Percentiles rank a stretch among this genome's conserved stretches.
These are phyloP conservation scores for Stylonectria norvegica DNA, from an alignment of 2,329 filamentous ascomycete genomes.

Conservation along the genomic window DNA sequence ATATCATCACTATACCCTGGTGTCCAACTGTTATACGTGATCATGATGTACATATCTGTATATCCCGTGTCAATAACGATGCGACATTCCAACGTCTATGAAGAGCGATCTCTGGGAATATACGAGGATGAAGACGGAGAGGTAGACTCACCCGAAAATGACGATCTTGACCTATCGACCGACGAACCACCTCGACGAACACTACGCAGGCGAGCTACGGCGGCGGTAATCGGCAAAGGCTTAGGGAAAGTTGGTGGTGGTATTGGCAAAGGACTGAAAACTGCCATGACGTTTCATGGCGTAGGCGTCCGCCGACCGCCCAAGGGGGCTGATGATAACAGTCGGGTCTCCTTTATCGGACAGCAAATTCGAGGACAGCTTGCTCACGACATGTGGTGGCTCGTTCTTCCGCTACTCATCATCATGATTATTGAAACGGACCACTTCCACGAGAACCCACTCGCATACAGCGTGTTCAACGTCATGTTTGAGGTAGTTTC, in stretches of 20 bases:
- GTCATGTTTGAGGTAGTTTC: slow-evolving; percentile 56
- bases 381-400: slow-evolving; percentile 65
- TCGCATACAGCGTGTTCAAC: slow-evolving; percentile 56
- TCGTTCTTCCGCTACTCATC: slow-evolving; percentile 57
- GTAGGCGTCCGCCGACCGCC: slow-evolving; percentile 35
- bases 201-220: slow-evolving; percentile 22
- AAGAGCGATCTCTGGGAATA: slow-evolving; percentile 63
- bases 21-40: slow-evolving; percentile 57
- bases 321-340: slow-evolving; percentile 29
- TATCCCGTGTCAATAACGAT: slow-evolving; percentile 62
- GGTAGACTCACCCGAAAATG: slow-evolving; percentile 18
- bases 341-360: slow-evolving; percentile 46
- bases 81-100: slow-evolving; percentile 68
- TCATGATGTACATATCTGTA: slow-evolving; percentile 65
- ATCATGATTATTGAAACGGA: slow-evolving; percentile 59
- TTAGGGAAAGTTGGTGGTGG: background rate
- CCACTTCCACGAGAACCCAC: slow-evolving; percentile 50
- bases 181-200: slow-evolving; percentile 23
- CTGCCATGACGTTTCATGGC: slow-evolving; percentile 39
- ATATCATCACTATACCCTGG: slow-evolving; percentile 56
- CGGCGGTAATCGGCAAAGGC: slow-evolving; percentile 31
- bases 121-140: slow-evolving; percentile 40
- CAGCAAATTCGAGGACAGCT: slow-evolving; percentile 62
- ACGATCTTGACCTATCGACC: slow-evolving; percentile 23
- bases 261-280: background rate